Evolutionary conservation across 139 green algal genomes (phyloP).

Genomic region (Gonium pectorale): DNA sequence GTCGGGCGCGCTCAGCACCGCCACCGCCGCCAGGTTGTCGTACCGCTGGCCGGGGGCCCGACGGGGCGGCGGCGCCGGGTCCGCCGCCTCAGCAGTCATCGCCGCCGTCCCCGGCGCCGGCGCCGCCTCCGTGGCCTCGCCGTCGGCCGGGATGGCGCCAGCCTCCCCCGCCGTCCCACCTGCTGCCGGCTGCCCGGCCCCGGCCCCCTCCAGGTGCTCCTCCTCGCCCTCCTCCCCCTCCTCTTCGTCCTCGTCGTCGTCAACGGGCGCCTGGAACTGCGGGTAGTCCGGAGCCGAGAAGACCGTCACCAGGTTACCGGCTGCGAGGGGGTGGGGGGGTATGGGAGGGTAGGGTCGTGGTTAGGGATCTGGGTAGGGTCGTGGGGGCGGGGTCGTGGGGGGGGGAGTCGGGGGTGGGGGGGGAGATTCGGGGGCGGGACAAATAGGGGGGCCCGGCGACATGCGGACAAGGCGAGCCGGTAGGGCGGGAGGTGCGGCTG

Average conservation of each 20-base stretch:
- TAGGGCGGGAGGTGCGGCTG: no score
- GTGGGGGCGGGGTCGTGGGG: no score
- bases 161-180: not conserved
- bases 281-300: constrained; percentile 96
- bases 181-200: not conserved
- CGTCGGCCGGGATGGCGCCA: not conserved
- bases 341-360: not conserved
- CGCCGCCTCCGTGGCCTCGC: not conserved
- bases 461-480: no score
- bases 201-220: not conserved
- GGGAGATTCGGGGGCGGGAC: not conserved
- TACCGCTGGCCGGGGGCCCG: constrained; percentile 59
- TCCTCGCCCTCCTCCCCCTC: not conserved
- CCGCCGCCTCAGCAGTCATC: no score
- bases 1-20: constrained; percentile 68
- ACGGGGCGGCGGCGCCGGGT: no score
- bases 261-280: constrained; percentile 20
- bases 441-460: no score
- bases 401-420: not conserved
- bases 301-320: constrained; percentile 86
- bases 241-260: not conserved
- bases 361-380: no score
- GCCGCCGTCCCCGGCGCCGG: no score
- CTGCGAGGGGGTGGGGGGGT: constrained; percentile 27
- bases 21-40: constrained; percentile 81